A percentile compares a stretch with the other conserved stretches of the same genome.
phyloP scores from a whole-genome alignment of 768 basidiomycete species.

The Pleurotus pulmonarius region DNA sequence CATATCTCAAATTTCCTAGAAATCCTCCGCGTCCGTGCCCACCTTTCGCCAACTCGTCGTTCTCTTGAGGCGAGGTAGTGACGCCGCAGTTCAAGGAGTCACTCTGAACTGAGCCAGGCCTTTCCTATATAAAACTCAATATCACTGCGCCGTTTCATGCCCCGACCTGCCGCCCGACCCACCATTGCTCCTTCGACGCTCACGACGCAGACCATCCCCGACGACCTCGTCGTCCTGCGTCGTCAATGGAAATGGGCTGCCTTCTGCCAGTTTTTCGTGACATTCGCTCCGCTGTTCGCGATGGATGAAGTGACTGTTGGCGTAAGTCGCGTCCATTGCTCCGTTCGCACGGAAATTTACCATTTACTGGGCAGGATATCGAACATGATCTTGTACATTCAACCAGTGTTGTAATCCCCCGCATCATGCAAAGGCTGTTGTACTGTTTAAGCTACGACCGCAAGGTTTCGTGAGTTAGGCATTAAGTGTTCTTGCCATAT shows the following conservation, averaged over 20 bases:
- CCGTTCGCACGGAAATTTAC: conserved; percentile 7
- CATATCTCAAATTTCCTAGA: not conserved
- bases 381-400: conserved; percentile 71
- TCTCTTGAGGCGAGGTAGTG: too few relatives aligned
- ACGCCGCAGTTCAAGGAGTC: not conserved
- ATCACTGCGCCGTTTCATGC: conserved; percentile 5
- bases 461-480: conserved; percentile 62
- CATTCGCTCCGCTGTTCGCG: conserved; percentile 71
- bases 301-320: conserved; percentile 66
- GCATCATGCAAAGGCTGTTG: conserved; percentile 72
- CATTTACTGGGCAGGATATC: conserved; percentile 51
- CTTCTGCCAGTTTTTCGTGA: conserved; percentile 86
- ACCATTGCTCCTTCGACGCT: not conserved
- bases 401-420: conserved; percentile 58
- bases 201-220: conserved; percentile 11
- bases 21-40: not conserved
- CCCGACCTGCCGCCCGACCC: conserved; percentile 10
- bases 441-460: conserved; percentile 76
- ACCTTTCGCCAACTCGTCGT: not conserved
- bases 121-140: conserved; percentile 7
- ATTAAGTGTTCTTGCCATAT: not conserved
- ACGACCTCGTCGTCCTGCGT: conserved; percentile 55
- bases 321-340: conserved; percentile 34
- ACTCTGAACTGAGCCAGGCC: conserved; percentile 6
- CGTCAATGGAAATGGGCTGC: conserved; percentile 92